phyloP scores from a whole-genome alignment of 352 stramenopile species.

The Elongisporangium prolatum region DNA sequence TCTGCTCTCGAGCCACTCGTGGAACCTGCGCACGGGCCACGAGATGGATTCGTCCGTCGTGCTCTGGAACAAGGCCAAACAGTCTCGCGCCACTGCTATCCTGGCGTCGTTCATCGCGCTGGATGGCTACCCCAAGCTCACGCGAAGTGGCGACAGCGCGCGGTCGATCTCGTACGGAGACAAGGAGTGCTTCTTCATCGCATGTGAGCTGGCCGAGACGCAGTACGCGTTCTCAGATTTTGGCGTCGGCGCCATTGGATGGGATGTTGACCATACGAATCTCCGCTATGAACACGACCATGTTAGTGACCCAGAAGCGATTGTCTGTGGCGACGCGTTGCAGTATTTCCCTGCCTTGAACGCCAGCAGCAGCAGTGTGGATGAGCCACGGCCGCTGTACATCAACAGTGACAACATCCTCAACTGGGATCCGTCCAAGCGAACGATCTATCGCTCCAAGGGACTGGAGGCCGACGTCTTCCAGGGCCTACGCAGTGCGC shows the following conservation, averaged over 20 bases:
- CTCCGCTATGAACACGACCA: not conserved
- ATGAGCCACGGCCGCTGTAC: constrained; percentile 19
- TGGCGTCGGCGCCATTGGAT: constrained; percentile 1
- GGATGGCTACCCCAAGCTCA: constrained; percentile 1
- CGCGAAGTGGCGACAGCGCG: not conserved
- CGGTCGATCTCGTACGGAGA: constrained; percentile 11
- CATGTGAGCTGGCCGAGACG: constrained; percentile 17
- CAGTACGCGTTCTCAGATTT: constrained; percentile 9
- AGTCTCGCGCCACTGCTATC: constrained; percentile 14
- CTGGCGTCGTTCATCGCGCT: constrained; percentile 11
- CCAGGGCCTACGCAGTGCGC: constrained; percentile 10
- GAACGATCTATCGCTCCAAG: constrained; percentile 20
- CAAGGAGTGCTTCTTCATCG: constrained; percentile 19
- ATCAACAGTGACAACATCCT: constrained; percentile 52
- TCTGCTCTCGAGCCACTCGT: constrained; percentile 8
- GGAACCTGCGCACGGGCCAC: constrained; percentile 11
- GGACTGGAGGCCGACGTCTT: constrained; percentile 24
- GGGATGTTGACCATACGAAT: constrained; percentile 3
- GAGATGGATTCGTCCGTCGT: constrained; percentile 17
- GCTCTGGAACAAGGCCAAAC: constrained; percentile 11
- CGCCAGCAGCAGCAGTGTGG: not conserved
- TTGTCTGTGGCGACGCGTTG: not conserved
- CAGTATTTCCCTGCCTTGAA: not conserved
- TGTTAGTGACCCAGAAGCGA: not conserved
- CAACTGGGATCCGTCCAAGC: constrained; percentile 14